Evolutionary conservation across 1,284 basidiomycete species (phyloP), one percentile per base, ranked within the genome.

Genomic region (Psilocybe mexicana): DNA sequence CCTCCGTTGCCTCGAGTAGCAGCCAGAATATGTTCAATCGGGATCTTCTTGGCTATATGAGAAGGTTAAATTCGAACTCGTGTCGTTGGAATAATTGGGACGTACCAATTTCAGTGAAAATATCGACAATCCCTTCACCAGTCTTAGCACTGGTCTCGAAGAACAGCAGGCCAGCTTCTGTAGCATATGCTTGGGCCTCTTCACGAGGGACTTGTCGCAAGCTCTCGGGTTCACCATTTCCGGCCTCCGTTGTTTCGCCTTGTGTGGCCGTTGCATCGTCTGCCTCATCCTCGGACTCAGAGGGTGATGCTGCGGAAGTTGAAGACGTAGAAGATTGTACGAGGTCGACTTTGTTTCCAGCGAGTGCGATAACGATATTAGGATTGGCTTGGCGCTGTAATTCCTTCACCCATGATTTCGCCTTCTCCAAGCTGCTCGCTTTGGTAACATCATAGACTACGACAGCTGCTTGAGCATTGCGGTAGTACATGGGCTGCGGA

Each of bases 391-490:
- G 96, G 63, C 97, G 87, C 76, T 99, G 97, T 26, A 99, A 84
- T 77, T 99, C 96, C 80, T 98, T 99, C 63, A 99, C 96, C 96
- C 96, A 99, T 36, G 94, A 95, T 80, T 99, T 99, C 60, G 96
- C 96, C 76, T 99, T 99, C 75, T 99, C 97, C 62, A 99, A 84
- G 67, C 95, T 98, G 57, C 91, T 85, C 58, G 90, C 88, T 73
- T 95, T 96, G 54, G 94, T 96, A 57, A 99, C 90, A 73, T 99
- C 96, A 76, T 98, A 99, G 28, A 98, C 96, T 30, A 99, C 96
- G 38, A 98, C 94, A 44, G 96, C 96, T 6, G 96, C 96, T 74
- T 98, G 96, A 8, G 96, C 96, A 68, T 99, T 98, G 70, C 96
- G 91, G 75, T 98, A 99, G 78, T 99, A 99, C 94, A 96, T 96